phyloP scores from a whole-genome alignment of 169 alveolate genomes.

The Plasmodium malariae region DNA sequence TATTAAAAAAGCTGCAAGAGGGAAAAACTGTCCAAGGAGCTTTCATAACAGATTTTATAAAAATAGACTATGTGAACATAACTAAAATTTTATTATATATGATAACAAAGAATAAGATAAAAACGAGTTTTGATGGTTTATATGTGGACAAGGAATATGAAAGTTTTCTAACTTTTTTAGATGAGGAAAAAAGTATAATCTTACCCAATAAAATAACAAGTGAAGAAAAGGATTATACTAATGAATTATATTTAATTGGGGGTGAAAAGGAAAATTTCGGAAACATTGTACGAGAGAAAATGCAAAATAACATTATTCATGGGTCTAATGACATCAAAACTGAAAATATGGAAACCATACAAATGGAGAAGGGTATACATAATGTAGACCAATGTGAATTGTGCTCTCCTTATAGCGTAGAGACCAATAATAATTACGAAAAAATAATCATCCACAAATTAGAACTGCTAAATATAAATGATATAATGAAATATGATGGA shows the following conservation, averaged over 20 bases:
- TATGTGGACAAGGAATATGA: conserved; percentile 32
- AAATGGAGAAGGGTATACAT: no score
- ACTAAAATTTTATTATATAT: conserved; percentile 27
- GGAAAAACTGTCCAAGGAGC: conserved; percentile 45
- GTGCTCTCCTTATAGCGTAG: background rate
- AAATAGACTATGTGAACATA: conserved; percentile 39
- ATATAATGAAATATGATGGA: conserved; percentile 39
- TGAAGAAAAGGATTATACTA: no score
- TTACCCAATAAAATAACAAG: no score
- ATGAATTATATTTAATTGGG: no score
- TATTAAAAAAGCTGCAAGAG: conserved; percentile 28
- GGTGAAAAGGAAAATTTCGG: no score
- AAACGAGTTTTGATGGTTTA: conserved; percentile 48
- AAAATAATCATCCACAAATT: conserved; percentile 33
- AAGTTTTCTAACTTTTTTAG: background rate
- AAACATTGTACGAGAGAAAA: no score
- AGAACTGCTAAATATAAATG: conserved; percentile 34
- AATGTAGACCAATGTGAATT: no score
- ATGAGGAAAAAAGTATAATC: no score
- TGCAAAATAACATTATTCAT: no score
- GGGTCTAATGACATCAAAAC: no score
- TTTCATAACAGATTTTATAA: conserved; percentile 54
- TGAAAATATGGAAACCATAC: no score
- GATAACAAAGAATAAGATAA: conserved; percentile 21
- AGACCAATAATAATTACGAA: background rate